Base-by-base conservation (phyloP, 2,329 filamentous ascomycete genomes). In the Aspergillus neoniger region DNA sequence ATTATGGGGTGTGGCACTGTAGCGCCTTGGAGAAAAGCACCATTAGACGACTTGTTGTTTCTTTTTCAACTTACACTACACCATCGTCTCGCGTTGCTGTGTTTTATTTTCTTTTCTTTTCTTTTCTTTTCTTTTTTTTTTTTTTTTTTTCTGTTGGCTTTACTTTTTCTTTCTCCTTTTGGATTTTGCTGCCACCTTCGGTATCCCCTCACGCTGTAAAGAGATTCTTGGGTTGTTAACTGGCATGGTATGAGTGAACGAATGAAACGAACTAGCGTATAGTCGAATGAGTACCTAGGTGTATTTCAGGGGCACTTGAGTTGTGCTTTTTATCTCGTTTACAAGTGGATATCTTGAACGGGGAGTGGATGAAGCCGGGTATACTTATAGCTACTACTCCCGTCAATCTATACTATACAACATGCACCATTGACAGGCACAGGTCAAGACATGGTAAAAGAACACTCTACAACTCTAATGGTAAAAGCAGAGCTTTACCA, bases 1-100 rank as follows among this genome's bases (percentile, higher is more conserved):
- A 5, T 70, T 81, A 36, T 81, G 79, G 74, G 78, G 78, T 5
- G 79, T 81, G 51, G 67, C 74, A 9, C 62, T 79, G 63, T 79
- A 66, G 71, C 30, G 39, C 19, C 50, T 19, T 39, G 55, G 60
- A 60, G 58, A 56, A 44, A 52, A 59, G 60, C 44, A 23, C 30
- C 60, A 64, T 62, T 50, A 23, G 55, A 50, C n/a, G 28, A 50
- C 32, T 14, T 36, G 17, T 47, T 32, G 25, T 28, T 28, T 28
- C 17, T 28, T 41, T 59, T 49, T 25, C 28, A 48, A 19, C 23
- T 59, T 61, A 48, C 19, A 51, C 43, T 38, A 43, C 30, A 23
- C 30, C 47, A 23, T 50, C 43, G 30, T 25, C 41, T 14, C 48
- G 21, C 47, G 30, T 32, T 52, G 53, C 9, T 56, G 25, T 54